A percentile compares a stretch with the other conserved stretches of the same genome.
Evolutionary conservation across 2,329 filamentous ascomycete genomes (phyloP).

Genomic region (Fusarium robinianum): DNA sequence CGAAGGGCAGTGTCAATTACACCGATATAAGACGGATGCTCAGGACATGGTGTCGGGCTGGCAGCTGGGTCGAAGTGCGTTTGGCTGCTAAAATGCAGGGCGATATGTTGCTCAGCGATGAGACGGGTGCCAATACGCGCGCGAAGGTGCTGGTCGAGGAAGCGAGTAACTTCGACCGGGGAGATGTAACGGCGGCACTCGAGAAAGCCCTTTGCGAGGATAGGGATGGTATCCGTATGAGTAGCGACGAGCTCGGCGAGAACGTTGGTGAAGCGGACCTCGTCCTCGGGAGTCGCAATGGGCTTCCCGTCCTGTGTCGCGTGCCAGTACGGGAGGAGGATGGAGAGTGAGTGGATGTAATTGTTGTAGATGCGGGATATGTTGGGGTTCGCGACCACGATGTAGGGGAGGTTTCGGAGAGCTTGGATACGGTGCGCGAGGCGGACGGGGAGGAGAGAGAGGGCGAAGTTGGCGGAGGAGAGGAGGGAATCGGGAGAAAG

Average conservation of each 20-base stretch:
- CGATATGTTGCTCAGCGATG: slow-evolving; percentile 96
- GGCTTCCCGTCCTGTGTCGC: slow-evolving; percentile 51
- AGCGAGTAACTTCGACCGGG: slow-evolving; percentile 80
- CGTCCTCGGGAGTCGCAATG: slow-evolving; percentile 73
- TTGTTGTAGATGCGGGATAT: slow-evolving; percentile 95
- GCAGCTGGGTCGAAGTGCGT: slow-evolving; percentile 67
- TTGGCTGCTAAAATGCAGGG: slow-evolving; percentile 74
- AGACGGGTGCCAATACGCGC: slow-evolving; percentile 92
- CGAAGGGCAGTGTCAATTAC: slow-evolving; percentile 91
- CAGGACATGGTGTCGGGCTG: slow-evolving; percentile 55
- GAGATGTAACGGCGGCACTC: slow-evolving; percentile 92
- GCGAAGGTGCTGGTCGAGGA: slow-evolving; percentile 90
- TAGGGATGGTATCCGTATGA: slow-evolving; percentile 91
- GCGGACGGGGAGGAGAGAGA: slow-evolving; percentile 87
- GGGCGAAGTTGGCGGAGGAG: slow-evolving; percentile 92
- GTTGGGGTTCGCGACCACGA: slow-evolving; percentile 97
- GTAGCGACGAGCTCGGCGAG: slow-evolving; percentile 95
- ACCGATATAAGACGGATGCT: slow-evolving; percentile 76
- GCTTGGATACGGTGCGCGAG: slow-evolving; percentile 94
- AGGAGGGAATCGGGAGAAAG: slow-evolving; percentile 80
- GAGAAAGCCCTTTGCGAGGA: slow-evolving; percentile 87
- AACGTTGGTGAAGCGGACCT: slow-evolving; percentile 88
- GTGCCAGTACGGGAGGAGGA: slow-evolving; percentile 76
- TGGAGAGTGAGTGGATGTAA: slow-evolving; percentile 91
- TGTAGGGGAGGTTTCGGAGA: slow-evolving; percentile 90